Conservation (phyloP, 352 stramenopile species). For the Pythium rhizo-oryzae region DNA sequence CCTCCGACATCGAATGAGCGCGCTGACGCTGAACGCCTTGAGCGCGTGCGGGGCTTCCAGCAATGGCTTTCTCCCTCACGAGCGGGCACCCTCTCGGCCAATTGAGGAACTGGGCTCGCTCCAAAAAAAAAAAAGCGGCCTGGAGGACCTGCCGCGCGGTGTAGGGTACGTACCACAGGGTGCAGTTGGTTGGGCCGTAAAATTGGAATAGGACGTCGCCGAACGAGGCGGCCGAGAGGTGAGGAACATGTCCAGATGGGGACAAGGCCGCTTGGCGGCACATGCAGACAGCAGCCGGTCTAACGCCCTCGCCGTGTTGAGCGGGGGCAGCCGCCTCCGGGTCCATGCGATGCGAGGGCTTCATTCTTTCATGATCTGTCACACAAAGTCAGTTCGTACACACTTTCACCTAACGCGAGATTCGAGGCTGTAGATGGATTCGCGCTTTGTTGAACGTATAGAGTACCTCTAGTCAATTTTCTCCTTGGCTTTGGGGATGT, state of each 20-base stretch:
- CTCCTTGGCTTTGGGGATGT: constrained; percentile 84
- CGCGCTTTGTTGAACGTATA: not conserved
- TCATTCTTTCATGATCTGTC: not conserved
- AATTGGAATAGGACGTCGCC: not conserved
- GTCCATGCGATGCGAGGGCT: not conserved
- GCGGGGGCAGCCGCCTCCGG: not conserved
- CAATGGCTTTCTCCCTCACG: not conserved
- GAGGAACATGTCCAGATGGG: not conserved
- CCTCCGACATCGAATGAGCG: not conserved
- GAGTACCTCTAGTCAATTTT: constrained; percentile 68
- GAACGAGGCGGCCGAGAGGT: too few relatives aligned
- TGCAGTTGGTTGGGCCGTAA: constrained; percentile 11
- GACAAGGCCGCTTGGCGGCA: not conserved
- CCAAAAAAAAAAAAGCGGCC: not conserved
- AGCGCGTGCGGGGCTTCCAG: not conserved
- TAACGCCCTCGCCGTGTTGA: not conserved
- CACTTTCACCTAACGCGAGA: not conserved
- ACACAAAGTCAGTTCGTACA: not conserved
- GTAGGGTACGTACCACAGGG: not conserved
- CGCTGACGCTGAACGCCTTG: not conserved
- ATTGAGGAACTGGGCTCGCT: not conserved
- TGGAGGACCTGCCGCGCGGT: not conserved
- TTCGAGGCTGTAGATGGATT: not conserved
- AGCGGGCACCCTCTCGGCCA: not conserved
- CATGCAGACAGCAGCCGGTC: too few relatives aligned